Evolutionary conservation across 768 basidiomycete genomes (phyloP), one percentile per base, ranked within the genome.

Genomic region (Neoboletus brunneissimus): DNA sequence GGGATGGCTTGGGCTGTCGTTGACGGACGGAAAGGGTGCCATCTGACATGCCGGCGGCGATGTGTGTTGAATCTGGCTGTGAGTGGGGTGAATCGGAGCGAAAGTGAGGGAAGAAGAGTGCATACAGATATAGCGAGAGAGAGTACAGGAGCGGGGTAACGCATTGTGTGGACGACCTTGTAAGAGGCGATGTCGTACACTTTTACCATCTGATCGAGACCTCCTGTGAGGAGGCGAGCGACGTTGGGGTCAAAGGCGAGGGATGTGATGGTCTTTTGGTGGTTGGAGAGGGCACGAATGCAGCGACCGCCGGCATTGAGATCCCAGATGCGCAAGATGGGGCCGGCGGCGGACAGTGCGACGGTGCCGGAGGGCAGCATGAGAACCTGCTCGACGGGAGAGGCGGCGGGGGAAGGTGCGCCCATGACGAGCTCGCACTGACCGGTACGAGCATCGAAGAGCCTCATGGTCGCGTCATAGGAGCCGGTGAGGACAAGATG

Each of bases 111-210:
- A 38, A 13, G 22, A 51, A n/a, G 2, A 34, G 27, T 38, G 7
- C 73, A 15, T 40, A 96, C 95, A 56, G 96, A 98, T 45, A 98
- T 80, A 16, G 94, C 94, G 42, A 98, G 77, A 66, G 88, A 92
- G 18, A 99, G 79, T 2, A 99, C 73, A 6, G 94, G 92, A 5
- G 94, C 93, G 5, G 96, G 91, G 72, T 98, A 98, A 44, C 97
- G 87, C 93, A 99, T 98, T 5, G 97, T 98, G 67, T 99, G 97
- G 15, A 97, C 86, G 35, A 99, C 97, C 66, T 91, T 90, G 79
- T 96, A 98, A 16, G 85, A 85, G 68, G 89, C 84, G 37, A 95
- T 86, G 72, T 98, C 96, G 75, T 98, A 99, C 34, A 98, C 95
- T 75, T 99, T 99, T 55, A 98, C 92, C 89, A 99, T 90, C 63